phyloP scores from a whole-genome alignment of 495 filamentous ascomycete species.

The Penicillium steckii region DNA sequence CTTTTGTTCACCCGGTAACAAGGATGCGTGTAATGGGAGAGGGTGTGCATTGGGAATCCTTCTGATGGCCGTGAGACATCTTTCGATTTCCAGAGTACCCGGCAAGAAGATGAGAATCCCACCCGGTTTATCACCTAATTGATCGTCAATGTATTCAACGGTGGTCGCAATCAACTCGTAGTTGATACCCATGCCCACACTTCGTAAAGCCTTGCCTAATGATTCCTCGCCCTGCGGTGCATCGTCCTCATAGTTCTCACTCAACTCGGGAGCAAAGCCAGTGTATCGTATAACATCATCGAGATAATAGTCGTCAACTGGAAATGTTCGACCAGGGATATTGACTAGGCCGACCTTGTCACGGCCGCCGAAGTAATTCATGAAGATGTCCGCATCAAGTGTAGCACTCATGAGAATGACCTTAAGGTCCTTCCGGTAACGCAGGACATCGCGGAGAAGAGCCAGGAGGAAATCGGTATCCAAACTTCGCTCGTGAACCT shows the following conservation, averaged over 20 bases:
- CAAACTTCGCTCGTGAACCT: constrained; percentile 93
- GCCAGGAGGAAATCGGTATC: constrained; percentile 95
- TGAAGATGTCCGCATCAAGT: constrained; percentile 85
- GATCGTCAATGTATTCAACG: constrained; percentile 74
- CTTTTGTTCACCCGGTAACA: constrained; percentile 81
- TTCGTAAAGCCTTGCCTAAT: constrained; percentile 67
- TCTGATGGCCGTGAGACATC: constrained; percentile 69
- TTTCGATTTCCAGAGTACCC: constrained; percentile 79
- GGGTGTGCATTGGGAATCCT: constrained; percentile 70
- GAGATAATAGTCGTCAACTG: constrained; percentile 85
- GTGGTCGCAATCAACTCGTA: constrained; percentile 83
- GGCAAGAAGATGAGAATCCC: constrained; percentile 95
- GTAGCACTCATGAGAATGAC: constrained; percentile 98
- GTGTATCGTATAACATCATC: constrained; percentile 85
- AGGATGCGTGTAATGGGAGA: constrained; percentile 88
- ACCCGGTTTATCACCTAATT: constrained; percentile 67
- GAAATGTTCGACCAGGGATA: constrained; percentile 86
- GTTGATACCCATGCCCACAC: constrained; percentile 83
- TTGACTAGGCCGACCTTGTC: constrained; percentile 72
- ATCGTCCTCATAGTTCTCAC: constrained; percentile 36
- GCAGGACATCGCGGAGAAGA: constrained; percentile 80
- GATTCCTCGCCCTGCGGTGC: constrained; percentile 37
- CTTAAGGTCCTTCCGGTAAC: constrained; percentile 75
- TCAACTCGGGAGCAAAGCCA: constrained; percentile 57
- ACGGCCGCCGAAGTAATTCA: constrained; percentile 72